phyloP scores from a whole-genome alignment of 345 rosid genomes.

The Hirschfeldia incana region DNA sequence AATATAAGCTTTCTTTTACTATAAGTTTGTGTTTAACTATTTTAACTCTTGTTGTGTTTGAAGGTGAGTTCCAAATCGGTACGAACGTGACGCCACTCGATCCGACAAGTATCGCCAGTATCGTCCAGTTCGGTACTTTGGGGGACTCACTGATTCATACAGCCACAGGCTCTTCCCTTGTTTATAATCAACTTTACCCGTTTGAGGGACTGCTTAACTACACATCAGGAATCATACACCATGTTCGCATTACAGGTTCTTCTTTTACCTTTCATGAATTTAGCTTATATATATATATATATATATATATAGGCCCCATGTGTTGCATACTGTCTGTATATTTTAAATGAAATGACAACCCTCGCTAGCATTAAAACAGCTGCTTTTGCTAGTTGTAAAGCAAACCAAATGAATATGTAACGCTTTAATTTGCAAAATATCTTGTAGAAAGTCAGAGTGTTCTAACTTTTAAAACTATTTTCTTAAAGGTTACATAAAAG shows the following conservation, averaged over 20 bases:
- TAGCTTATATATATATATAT: neutral
- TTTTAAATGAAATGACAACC: neutral
- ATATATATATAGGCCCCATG: neutral
- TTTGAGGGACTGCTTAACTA: slow-evolving; percentile 86
- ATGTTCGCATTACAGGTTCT: slow-evolving; percentile 76
- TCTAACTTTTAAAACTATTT: neutral
- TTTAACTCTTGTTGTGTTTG: neutral
- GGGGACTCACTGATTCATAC: slow-evolving; percentile 38
- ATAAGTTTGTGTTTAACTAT: neutral
- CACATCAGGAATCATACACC: slow-evolving; percentile 93
- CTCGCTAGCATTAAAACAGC: neutral
- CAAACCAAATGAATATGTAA: neutral
- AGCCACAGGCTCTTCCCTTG: slow-evolving; percentile 62
- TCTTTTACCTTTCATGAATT: neutral
- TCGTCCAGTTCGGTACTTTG: slow-evolving; percentile 57
- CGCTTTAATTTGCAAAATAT: neutral
- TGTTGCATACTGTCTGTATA: neutral
- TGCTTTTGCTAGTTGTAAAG: neutral
- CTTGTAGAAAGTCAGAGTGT: neutral
- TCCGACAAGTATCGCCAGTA: slow-evolving; percentile 57
- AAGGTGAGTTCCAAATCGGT: slow-evolving; percentile 84
- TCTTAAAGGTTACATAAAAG: neutral
- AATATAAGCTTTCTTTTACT: neutral
- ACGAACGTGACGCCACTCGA: slow-evolving; percentile 58
- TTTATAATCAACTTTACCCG: slow-evolving; percentile 85